Percentiles rank a stretch among this genome's conserved stretches.
Evolutionary conservation across 108 stramenopile species (phyloP).

Genomic region (Skeletonema tropicum): DNA sequence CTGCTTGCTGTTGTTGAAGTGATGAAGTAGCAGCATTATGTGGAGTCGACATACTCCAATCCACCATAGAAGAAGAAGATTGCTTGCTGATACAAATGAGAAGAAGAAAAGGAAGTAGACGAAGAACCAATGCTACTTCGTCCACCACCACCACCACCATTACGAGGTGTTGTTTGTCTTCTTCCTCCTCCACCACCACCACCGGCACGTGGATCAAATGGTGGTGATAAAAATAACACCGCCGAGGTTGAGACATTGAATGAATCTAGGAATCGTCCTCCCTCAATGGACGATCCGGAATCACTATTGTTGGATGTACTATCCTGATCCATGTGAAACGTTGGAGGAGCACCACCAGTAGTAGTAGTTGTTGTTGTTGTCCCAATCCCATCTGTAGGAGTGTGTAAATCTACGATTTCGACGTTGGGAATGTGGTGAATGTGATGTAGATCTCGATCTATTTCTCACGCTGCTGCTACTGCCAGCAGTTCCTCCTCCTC

Average conservation of each 20-base stretch:
- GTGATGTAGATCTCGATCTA: background rate
- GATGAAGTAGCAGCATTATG: background rate
- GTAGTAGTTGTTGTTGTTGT: background rate
- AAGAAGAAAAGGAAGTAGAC: background rate
- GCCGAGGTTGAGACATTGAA: constrained; percentile 7
- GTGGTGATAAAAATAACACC: constrained; percentile 12
- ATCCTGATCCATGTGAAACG: background rate
- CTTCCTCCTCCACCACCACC: background rate
- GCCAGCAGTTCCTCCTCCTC: too few species aligned
- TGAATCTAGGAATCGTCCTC: constrained; percentile 10
- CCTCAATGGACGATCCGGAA: background rate
- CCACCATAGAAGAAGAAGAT: background rate
- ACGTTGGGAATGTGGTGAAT: background rate
- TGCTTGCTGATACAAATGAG: background rate
- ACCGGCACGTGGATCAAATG: constrained; percentile 29
- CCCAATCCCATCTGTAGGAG: background rate
- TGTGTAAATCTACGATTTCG: background rate
- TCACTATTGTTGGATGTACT: background rate
- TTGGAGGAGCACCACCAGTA: background rate
- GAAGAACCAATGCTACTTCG: constrained; percentile 1
- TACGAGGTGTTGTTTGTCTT: background rate
- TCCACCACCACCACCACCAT: background rate
- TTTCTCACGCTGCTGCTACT: background rate
- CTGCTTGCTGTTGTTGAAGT: background rate
- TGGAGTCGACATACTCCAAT: constrained; percentile 2